Evolutionary conservation across 225 moss, liverwort and hornwort species (phyloP), one percentile per base, ranked within the genome.

Genomic region (Ulota crispa): DNA sequence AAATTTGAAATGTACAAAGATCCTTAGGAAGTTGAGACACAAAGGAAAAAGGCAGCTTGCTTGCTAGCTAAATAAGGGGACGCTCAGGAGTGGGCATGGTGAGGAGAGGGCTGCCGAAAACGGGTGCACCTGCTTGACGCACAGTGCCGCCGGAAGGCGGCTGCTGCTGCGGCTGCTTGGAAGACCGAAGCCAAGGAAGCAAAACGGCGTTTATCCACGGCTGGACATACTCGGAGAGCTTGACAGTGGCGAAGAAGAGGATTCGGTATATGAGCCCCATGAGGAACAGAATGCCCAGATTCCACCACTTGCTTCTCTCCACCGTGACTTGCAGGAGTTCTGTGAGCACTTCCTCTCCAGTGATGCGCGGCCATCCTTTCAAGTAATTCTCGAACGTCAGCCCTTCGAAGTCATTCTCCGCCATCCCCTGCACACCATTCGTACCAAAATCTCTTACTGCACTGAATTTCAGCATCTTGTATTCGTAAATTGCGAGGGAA

Each of bases 271-370:
- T 20, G 34, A 88, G 15, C 20, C 80, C 88, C 88, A 85, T 88
- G 9, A 88, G 83, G 73, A 88, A 88, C 2, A 88, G 85, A 39
- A 88, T 88, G 62, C 52, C 85, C 32, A 88, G 43, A 68, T 88
- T 85, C 88, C 88, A 85, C 88, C 88, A 85, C 6, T 88, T 88
- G 88, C 62, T 85, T 21, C 88, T 70, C 72, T 68, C 77, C 43
- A 82, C 68, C 1, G 82, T 83, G 64, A 88, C 85, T 75, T 88
- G 85, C 61, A 88, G 52, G 3, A 88, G 50, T 3, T 85, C 64
- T 2, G 72, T 77, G 9, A 88, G 83, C 72, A 88, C 85, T 6
- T 80, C 20, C 82, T 88, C 88, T 9, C 88, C 85, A 3, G 80
- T 67, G 61, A 85, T 88, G 63, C 85, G 88, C 52, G 88, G 88